Evolutionary conservation across 306 rosid genomes (phyloP), one percentile per base, ranked within the genome.

Genomic region (Gleditsia sinensis): DNA sequence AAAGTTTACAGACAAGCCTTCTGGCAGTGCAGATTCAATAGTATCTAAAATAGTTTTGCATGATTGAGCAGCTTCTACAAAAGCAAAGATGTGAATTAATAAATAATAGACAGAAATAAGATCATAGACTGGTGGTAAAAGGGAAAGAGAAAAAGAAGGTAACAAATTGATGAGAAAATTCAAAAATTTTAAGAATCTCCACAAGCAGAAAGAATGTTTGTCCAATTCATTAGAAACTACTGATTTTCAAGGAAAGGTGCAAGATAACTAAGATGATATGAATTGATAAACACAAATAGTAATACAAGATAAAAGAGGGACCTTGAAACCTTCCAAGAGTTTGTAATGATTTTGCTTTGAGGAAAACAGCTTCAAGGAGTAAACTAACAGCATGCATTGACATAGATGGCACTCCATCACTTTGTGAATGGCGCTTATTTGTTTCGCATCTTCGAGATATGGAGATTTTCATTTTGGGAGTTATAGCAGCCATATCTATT

Each of bases 351-450:
- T 88, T 89, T 42, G 97, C 90, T 80, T 94, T 94, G 75, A 94
- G 96, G 72, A 88, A 78, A 57, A 94, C 69, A 72, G 98, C 97
- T 88, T 94, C 98, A 78, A 94, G 90, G 42, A 91, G 96, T 71
- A 94, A 82, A 83, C 96, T 89, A 77, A 88, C 87, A 64, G 98
- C 94, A 78, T 89, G 98, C 82, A 88, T 79, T 13, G 98, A 94
- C 97, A 94, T 94, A 62, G 83, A 81, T 56, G 91, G 88, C 46
- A 24, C 64, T 51, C 78, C 78, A 73, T 94, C 94, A 30, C 88
- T 82, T 71, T 86, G 89, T 1, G 91, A 83, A 43, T 27, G 81
- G 23, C 86, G 88, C 64, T 85, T 87, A 77, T 82, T 80, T 51
- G 80, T 71, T 74, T 83, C 94, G 4, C 80, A 82, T 80, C 85